Conservation (phyloP, 352 stramenopile species). For the Saprolegnia diclina region DNA sequence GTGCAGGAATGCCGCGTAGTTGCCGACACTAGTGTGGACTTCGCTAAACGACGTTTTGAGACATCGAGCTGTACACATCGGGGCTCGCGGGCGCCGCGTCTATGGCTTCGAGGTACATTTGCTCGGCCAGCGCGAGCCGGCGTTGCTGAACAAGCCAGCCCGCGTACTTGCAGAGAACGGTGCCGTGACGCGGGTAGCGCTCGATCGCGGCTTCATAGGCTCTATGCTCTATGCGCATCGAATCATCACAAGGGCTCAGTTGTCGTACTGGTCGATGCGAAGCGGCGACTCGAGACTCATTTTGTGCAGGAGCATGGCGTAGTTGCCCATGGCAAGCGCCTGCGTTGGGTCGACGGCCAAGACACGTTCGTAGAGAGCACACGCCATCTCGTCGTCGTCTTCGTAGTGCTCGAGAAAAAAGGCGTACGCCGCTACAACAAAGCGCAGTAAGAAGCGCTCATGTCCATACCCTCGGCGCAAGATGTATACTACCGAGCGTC, state of each 20-base stretch:
- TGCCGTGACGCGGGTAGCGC: conserved; percentile 3
- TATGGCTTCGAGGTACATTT: background rate
- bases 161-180: conserved; percentile 19
- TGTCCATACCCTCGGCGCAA: background rate
- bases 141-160: conserved; percentile 17
- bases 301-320: conserved; percentile 22
- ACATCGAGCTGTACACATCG: background rate
- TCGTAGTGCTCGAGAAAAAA: conserved; percentile 14
- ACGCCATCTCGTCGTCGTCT: background rate
- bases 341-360: background rate
- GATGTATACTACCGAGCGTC: conserved; percentile 2
- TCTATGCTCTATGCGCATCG: background rate
- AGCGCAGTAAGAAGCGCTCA: background rate
- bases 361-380: conserved; percentile 10
- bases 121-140: background rate
- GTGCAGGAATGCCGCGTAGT: conserved; percentile 11
- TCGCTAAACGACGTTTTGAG: background rate
- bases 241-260: background rate
- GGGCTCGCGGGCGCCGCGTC: background rate
- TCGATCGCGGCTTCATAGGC: background rate
- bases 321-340: conserved; percentile 10
- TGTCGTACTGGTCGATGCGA: background rate
- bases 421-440: conserved; percentile 6
- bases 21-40: background rate
- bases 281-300: background rate